These are phyloP conservation scores for Brassica hybrid DNA, from an alignment of 441 rosid species.

Conservation along the genomic window DNA sequence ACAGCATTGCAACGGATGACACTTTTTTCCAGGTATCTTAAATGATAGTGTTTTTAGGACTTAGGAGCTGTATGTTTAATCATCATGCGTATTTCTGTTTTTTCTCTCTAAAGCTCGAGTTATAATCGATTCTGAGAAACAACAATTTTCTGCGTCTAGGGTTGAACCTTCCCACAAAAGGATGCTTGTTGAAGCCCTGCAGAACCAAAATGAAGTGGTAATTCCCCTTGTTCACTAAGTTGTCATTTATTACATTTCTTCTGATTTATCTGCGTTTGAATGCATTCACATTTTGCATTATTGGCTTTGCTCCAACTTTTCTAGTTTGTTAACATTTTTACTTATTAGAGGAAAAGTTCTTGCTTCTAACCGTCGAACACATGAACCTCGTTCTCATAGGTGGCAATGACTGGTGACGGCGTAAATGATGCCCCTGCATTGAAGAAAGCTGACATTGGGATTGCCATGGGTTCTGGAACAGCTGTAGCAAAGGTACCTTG, in stretches of 20 bases:
- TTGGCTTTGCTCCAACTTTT: constrained; percentile 7
- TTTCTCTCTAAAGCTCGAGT: constrained; percentile 23
- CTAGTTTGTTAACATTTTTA: not conserved
- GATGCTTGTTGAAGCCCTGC: constrained; percentile 98
- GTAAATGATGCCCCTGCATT: constrained; percentile 72
- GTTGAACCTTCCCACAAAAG: constrained; percentile 98
- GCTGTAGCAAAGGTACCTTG: constrained; percentile 88
- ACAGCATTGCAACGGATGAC: constrained; percentile 88
- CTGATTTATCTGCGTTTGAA: not conserved
- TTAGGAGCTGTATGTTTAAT: constrained; percentile 4
- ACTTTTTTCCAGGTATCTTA: constrained; percentile 81
- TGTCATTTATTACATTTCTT: constrained; percentile 12
- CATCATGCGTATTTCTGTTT: constrained; percentile 28
- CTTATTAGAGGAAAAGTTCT: not conserved
- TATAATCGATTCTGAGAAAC: constrained; percentile 31
- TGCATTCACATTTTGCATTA: constrained; percentile 6
- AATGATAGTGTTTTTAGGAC: constrained; percentile 1
- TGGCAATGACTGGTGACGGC: constrained; percentile 63
- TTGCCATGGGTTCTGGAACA: constrained; percentile 92
- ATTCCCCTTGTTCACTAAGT: constrained; percentile 22
- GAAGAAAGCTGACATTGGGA: constrained; percentile 67
- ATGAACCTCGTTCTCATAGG: constrained; percentile 16
- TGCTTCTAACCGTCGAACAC: constrained; percentile 13
- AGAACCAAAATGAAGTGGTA: constrained; percentile 99
- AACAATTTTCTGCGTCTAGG: constrained; percentile 53